Evolutionary conservation across 148 eudicot genomes (phyloP).

Genomic region (Gaultheria prostrata): DNA sequence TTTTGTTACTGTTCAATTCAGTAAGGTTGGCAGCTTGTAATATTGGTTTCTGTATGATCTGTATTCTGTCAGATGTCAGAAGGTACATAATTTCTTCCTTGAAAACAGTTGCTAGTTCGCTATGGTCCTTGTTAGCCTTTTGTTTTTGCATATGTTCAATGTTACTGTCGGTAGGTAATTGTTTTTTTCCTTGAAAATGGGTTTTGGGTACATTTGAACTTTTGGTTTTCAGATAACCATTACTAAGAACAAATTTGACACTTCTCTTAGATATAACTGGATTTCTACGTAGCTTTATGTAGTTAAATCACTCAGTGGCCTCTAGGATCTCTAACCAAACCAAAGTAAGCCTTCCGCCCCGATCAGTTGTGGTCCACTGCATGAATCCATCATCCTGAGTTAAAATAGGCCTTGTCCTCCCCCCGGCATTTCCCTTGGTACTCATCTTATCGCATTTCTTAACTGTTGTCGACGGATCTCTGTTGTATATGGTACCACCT

Average conservation of each 20-base stretch:
- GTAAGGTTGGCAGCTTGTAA: not conserved
- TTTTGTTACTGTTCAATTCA: not conserved
- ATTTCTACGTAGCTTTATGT: not conserved
- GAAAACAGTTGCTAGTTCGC: not conserved
- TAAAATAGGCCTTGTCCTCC: not conserved
- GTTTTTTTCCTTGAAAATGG: conserved; percentile 1
- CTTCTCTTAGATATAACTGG: not conserved
- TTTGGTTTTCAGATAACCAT: not conserved
- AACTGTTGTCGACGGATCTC: not conserved
- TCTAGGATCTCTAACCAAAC: not conserved
- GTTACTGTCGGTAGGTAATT: not conserved
- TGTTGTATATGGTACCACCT: not conserved
- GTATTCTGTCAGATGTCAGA: not conserved
- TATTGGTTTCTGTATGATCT: not conserved
- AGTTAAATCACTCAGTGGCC: not conserved
- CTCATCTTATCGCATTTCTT: not conserved
- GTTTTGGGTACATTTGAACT: not conserved
- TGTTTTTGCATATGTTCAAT: not conserved
- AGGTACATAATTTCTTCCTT: not conserved
- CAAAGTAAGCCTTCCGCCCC: not conserved
- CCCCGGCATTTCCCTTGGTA: not conserved
- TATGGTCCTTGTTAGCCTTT: not conserved
- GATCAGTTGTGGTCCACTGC: not conserved
- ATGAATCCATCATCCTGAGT: not conserved
- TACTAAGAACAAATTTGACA: not conserved